Evolutionary conservation across 768 basidiomycete genomes (phyloP).

Genomic region (Leccinum imitatum): DNA sequence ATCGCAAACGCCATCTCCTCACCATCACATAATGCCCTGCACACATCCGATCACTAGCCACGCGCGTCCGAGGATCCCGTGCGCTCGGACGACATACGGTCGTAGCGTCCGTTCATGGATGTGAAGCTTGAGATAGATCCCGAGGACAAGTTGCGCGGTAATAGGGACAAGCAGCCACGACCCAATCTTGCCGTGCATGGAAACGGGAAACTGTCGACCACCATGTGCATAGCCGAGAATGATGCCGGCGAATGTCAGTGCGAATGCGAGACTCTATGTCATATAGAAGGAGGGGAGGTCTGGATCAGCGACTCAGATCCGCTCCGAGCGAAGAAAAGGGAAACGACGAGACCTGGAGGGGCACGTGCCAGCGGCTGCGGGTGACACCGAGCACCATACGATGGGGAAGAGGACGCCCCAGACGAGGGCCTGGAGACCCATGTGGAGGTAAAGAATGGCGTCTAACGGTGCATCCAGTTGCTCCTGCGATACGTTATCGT

Average conservation of each 20-base stretch:
- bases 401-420: conserved; percentile 90
- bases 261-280: conserved; percentile 59
- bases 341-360: conserved; percentile 55
- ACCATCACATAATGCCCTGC: conserved; percentile 85
- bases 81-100: conserved; percentile 65
- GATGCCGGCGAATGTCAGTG: conserved; percentile 70
- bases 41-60: conserved; percentile 90
- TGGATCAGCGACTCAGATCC: background rate
- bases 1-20: conserved; percentile 5
- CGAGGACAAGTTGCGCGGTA: conserved; percentile 62
- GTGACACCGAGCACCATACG: conserved; percentile 73
- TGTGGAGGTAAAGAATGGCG: conserved; percentile 79
- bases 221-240: conserved; percentile 82
- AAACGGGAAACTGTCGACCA: conserved; percentile 73
- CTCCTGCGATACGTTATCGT: conserved; percentile 61
- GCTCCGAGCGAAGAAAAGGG: background rate
- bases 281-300: background rate
- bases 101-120: conserved; percentile 76
- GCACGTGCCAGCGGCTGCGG: conserved; percentile 87
- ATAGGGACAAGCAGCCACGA: conserved; percentile 57
- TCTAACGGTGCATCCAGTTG: conserved; percentile 67
- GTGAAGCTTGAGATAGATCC: conserved; percentile 91
- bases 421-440: conserved; percentile 68
- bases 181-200: conserved; percentile 71
- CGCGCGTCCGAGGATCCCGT: conserved; percentile 75